These are phyloP conservation scores for Lachnellula cervina DNA, from an alignment of 2,329 filamentous ascomycete genomes.

Conservation along the genomic window DNA sequence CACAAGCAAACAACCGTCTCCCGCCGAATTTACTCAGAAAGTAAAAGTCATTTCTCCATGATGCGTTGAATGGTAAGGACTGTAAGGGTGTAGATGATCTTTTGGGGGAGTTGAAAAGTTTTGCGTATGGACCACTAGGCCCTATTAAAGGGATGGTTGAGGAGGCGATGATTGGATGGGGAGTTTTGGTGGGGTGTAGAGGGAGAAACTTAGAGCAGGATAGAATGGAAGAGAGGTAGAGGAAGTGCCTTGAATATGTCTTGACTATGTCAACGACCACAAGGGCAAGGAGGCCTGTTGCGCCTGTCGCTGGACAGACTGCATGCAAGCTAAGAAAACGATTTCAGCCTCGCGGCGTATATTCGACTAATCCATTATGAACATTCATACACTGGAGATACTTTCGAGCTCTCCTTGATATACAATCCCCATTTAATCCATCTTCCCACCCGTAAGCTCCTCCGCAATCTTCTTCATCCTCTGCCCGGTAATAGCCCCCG, in stretches of 20 bases:
- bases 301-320: too few species aligned
- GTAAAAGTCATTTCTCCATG: background rate
- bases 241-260: background rate
- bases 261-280: background rate
- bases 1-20: background rate
- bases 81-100: background rate
- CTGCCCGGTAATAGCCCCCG: slow-evolving; percentile 42
- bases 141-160: background rate
- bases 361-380: background rate
- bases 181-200: background rate
- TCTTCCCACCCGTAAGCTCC: slow-evolving; percentile 62
- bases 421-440: slow-evolving; percentile 30
- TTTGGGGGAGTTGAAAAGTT: background rate
- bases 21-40: background rate
- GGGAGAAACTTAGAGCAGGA: background rate
- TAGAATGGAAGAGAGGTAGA: background rate
- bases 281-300: too few species aligned
- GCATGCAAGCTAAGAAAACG: background rate
- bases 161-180: background rate
- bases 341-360: too few species aligned
- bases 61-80: background rate
- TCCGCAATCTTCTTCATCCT: slow-evolving; percentile 62
- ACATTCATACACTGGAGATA: slow-evolving; percentile 13
- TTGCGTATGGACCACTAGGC: background rate
- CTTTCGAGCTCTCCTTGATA: background rate